Percentiles rank a stretch among this genome's conserved stretches.
phyloP scores from a whole-genome alignment of 129 eudicot species.

The Lactuca saligna region DNA sequence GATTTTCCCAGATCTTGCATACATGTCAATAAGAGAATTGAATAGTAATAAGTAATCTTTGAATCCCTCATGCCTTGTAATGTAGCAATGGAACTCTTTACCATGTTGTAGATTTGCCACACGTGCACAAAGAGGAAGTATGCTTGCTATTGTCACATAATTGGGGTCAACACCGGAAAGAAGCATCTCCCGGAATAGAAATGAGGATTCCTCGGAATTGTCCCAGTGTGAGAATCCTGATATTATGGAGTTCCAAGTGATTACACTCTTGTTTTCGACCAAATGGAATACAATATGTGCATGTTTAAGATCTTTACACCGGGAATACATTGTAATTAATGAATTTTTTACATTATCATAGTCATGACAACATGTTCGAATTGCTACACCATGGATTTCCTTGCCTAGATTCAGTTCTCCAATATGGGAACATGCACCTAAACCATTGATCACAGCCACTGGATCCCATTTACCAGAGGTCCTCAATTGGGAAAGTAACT shows the following conservation, averaged over 20 bases:
- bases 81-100: conserved; percentile 61
- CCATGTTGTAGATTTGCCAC: conserved; percentile 66
- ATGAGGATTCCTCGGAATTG: conserved; percentile 50
- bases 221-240: conserved; percentile 57
- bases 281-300: conserved; percentile 41
- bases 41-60: conserved; percentile 41
- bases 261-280: conserved; percentile 36
- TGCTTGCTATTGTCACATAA: conserved; percentile 62
- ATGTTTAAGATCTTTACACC: conserved; percentile 59
- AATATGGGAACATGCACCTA: conserved; percentile 62
- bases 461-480: conserved; percentile 36
- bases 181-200: conserved; percentile 57
- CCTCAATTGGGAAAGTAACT: conserved; percentile 45
- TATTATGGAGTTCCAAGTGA: conserved; percentile 67
- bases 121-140: conserved; percentile 71
- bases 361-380: conserved; percentile 37
- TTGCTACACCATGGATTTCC: conserved; percentile 56
- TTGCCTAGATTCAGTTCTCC: conserved; percentile 41
- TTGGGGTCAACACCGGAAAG: conserved; percentile 42
- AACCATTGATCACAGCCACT: conserved; percentile 53
- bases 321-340: conserved; percentile 56
- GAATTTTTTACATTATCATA: conserved; percentile 54
- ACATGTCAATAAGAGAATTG: conserved; percentile 69
- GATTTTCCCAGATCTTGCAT: conserved; percentile 66
- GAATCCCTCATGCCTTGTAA: conserved; percentile 38